Percentiles rank a stretch among this genome's conserved stretches.
These are phyloP conservation scores for Mucor irregularis DNA, from an alignment of 371 early-diverging fungal genomes.

Conservation along the genomic window DNA sequence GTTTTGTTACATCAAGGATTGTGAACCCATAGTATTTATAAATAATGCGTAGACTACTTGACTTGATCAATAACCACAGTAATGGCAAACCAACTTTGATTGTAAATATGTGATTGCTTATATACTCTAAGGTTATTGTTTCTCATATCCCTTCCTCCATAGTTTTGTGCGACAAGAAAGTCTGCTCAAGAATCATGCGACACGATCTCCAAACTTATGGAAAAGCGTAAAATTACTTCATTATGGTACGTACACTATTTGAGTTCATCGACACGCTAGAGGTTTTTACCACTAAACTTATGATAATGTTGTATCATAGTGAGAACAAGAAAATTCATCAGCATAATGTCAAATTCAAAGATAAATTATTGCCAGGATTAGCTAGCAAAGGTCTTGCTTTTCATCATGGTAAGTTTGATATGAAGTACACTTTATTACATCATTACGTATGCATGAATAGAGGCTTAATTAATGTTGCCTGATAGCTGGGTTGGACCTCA, in stretches of 20 bases:
- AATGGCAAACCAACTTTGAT: slow-evolving; percentile 63
- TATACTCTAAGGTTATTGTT: neutral
- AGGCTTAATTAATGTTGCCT: too few species aligned
- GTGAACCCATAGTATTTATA: neutral
- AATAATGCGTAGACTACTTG: slow-evolving; percentile 47
- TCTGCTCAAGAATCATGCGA: slow-evolving; percentile 66
- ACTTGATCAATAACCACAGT: slow-evolving; percentile 59
- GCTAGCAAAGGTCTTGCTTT: slow-evolving; percentile 64
- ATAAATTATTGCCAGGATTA: slow-evolving; percentile 39
- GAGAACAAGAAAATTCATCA: neutral
- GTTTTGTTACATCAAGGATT: too few species aligned
- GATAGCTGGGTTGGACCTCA: slow-evolving; percentile 64
- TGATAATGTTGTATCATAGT: neutral
- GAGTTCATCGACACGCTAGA: neutral
- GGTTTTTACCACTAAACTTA: neutral
- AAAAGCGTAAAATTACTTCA: slow-evolving; percentile 14
- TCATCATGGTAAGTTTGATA: slow-evolving; percentile 63
- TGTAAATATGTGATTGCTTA: slow-evolving; percentile 37
- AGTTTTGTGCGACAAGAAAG: slow-evolving; percentile 82
- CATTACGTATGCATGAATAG: neutral
- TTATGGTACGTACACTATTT: slow-evolving; percentile 18
- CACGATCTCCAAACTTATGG: slow-evolving; percentile 41
- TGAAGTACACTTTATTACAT: neutral
- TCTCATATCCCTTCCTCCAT: neutral
- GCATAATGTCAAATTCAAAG: slow-evolving; percentile 12